Base-by-base conservation (phyloP, 2,329 filamentous ascomycete species). In the Cercospora janseana region DNA sequence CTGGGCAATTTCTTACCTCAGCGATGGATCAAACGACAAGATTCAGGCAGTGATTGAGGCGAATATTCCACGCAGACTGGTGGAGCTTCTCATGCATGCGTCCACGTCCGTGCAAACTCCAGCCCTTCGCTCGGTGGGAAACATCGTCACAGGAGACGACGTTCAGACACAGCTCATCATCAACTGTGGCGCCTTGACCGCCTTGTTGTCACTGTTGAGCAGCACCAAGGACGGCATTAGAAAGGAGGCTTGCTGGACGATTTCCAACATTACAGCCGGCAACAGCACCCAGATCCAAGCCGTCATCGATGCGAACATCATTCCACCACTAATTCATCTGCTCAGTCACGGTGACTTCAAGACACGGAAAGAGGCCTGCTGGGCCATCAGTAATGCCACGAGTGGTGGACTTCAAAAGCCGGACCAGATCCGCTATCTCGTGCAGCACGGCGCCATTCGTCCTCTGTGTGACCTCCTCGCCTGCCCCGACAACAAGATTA, bases 401-500 rank as follows among this genome's bases (percentile, higher is more conserved):
- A 95, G 90, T 10, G 93, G 93, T 63, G 93, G 93, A 67, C 84
- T 98, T 24, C 93, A 98, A 75, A 98, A 97, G 80, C 93, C 93
- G 1, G 93, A 97, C 52, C 93, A 98, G 77, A 98, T 98, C 64
- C 85, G 93, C 61, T 97, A 95, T 71, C 80, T 98, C 34, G 93
- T 98, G 24, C 75, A 83, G 27, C 88, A 93, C 73, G 93, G 93
- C 59, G 96, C 91, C 78, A 97, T 98, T 75, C 95, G 92, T 76
- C 93, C 93, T 3, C 80, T 98, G 26, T 98, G 93, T 71, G 93
- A 98, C 66, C 82, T 98, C 20, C 83, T 98, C 50, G 84, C 83
- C 29, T 98, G 93, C 79, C 94, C 94, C 23, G 93, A 98, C 73
- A 98, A 98, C 78, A 98, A 98, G 82, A 98, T 98, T 69, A 98